Evolutionary conservation across 176 grass and related monocot genomes (phyloP).

Genomic region (Saccharum officinarum): DNA sequence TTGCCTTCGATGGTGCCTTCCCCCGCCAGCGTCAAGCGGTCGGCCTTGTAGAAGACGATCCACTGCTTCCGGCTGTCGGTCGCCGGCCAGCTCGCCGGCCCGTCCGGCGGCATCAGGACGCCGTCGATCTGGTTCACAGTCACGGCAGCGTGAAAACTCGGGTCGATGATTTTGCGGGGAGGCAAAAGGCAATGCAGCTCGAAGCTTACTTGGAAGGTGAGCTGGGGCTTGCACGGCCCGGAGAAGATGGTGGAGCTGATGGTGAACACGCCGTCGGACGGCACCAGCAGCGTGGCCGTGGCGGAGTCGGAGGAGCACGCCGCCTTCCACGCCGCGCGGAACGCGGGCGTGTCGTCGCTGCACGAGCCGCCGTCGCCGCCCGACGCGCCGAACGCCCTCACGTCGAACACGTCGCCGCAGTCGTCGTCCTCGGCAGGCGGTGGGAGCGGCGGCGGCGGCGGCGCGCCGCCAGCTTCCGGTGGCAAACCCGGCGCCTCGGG

Average conservation of each 20-base stretch:
- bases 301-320: constrained; percentile 43
- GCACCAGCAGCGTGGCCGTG: constrained; percentile 55
- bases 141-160: background rate
- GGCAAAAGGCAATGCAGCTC: background rate
- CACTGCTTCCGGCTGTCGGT: constrained; percentile 60
- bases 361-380: background rate
- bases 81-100: constrained; percentile 61
- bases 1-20: constrained; percentile 79
- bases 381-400: constrained; percentile 54
- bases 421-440: background rate
- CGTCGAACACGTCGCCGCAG: constrained; percentile 47
- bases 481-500: background rate
- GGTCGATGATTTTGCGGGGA: background rate
- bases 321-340: constrained; percentile 71
- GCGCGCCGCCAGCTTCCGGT: background rate
- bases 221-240: constrained; percentile 50
- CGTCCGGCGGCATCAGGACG: constrained; percentile 75
- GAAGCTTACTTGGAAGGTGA: constrained; percentile 58
- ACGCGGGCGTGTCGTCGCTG: constrained; percentile 57
- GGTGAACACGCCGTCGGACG: constrained; percentile 70
- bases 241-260: constrained; percentile 70
- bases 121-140: constrained; percentile 43
- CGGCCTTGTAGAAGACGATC: constrained; percentile 63
- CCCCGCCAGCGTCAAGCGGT: constrained; percentile 60
- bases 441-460: background rate